Evolutionary conservation across 176 grass and related monocot genomes (phyloP), one percentile per base, ranked within the genome.

Genomic region (Themeda triandra): DNA sequence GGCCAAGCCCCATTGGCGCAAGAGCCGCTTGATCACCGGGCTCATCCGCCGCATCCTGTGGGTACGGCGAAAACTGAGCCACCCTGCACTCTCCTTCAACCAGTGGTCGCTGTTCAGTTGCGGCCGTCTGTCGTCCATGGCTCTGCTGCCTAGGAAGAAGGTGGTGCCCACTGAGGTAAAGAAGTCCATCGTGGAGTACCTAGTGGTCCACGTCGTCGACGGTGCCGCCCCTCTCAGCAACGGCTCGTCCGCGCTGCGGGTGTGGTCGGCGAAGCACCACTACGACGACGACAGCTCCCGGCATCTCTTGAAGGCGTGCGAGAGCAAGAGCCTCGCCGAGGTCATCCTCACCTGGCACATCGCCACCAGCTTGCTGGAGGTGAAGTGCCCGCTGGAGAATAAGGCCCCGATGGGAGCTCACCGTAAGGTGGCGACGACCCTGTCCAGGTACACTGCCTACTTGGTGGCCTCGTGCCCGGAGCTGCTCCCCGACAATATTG

Each of bases 321-420:
- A 31, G 24, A 74, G 71, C 71, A 28, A 46, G 36, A 73, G 70
- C 70, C 24, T 75, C 25, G 71, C 71, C 24, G 42, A 51, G 71
- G 27, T 75, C 45, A 53, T 75, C 71, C 71, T 75, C 71, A 75
- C 71, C 27, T 75, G 45, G 44, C 71, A 75, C 71, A 51, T 75
- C 45, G 71, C 71, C 71, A 51, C 71, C 44, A 12, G 14, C 27
- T 15, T 75, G 27, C 8, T 75, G 42, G 71, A 51, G 25, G 15
- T 2, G 21, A 41, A n/a, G 67, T 24, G 10, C 54, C 54, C 54
- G 19, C 53, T 1, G 23, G 11, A n/a, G 23, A 21, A 32, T 8
- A 27, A 14, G 44, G 6, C 39, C 37, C 5, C 24, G 6, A 41
- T 3, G 14, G 70, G 11, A 30, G 14, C 6, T 8, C 13, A 19